Evolutionary conservation across 495 filamentous ascomycete genomes (phyloP), one percentile per base, ranked within the genome.

Genomic region (Aspergillus bridgeri): DNA sequence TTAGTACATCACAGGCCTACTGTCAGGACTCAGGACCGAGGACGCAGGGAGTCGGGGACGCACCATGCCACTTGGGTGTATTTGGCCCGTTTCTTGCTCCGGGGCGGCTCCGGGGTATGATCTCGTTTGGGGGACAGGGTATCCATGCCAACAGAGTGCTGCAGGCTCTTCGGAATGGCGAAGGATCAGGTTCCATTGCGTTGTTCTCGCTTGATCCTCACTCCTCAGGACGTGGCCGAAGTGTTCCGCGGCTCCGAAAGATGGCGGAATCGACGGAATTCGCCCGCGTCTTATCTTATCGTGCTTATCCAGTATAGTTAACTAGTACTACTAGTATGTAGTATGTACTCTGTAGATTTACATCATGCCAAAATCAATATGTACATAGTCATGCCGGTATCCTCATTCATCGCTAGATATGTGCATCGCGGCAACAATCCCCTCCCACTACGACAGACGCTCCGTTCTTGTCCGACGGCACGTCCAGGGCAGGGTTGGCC

Each of bases 401-500:
- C n/a, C 2, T n/a, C 29, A 18, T 1, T 6, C 2, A 29, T 9
- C 3, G 9, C 52, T 65, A 75, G n/a, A 75, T 69, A 42, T 73
- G 72, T 9, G 70, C 60, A 24, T 64, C 65, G 0, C 69, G 70
- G 53, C 72, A 75, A 46, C 63, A 65, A 18, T 65, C 60, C 1
- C 42, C 38, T 8, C 59, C 53, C n/a, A 77, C 75, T 6, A 86
- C 66, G 19, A 80, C 68, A 13, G 79, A 83, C 13, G 80, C 71
- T 48, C 68, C 65, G 61, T 87, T 86, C 69, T 79, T 79, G 38
- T 59, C 75, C 0, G 75, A 85, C 19, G 87, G 82, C 23, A 91
- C 89, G 71, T 92, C 89, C 38, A 91, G 57, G 11, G 87, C 85
- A 0, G 89, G 89, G 56, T 91, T 92, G 63, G 75, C 79, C 6